Evolutionary conservation across 192 early-diverging fungal genomes (phyloP).

Genomic region (Mortierella alpina): DNA sequence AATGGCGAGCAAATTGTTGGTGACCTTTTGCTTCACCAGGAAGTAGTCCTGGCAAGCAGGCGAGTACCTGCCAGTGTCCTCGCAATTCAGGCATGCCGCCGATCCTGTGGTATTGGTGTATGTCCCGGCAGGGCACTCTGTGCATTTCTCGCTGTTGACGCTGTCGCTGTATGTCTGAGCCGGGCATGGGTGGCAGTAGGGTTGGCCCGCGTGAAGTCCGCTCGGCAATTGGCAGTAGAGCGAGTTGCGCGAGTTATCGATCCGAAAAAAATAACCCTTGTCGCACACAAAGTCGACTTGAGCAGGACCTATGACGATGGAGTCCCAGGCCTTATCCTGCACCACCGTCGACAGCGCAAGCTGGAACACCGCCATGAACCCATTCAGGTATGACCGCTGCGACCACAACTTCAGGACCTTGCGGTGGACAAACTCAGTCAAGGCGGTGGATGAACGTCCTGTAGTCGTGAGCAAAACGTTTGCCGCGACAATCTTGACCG

Average conservation of each 20-base stretch:
- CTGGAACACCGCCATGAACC: conserved; percentile 43
- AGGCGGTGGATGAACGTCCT: conserved; percentile 19
- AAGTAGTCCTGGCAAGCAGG: conserved; percentile 33
- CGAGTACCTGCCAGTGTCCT: conserved; percentile 7
- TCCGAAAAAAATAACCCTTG: conserved; percentile 6
- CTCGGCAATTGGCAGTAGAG: conserved; percentile 11
- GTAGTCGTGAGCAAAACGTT: conserved; percentile 14
- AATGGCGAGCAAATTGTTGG: conserved; percentile 20
- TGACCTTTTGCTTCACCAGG: conserved; percentile 2
- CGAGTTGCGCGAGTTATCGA: neutral
- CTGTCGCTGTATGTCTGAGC: conserved; percentile 22
- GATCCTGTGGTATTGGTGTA: conserved; percentile 37
- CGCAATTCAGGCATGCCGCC: conserved; percentile 20
- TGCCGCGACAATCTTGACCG: neutral
- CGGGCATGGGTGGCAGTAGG: conserved; percentile 28
- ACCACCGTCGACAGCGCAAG: conserved; percentile 32
- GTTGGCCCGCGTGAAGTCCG: conserved; percentile 14
- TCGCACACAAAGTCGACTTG: conserved; percentile 34
- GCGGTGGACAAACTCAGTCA: conserved; percentile 19
- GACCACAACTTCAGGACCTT: conserved; percentile 39
- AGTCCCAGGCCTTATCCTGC: conserved; percentile 41
- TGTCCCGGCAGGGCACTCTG: conserved; percentile 19
- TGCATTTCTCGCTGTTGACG: conserved; percentile 29
- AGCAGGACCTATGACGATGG: conserved; percentile 28
- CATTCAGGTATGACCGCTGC: conserved; percentile 44